These are phyloP conservation scores for Eucalyptus globulus DNA, from an alignment of 345 rosid genomes.

Conservation along the genomic window DNA sequence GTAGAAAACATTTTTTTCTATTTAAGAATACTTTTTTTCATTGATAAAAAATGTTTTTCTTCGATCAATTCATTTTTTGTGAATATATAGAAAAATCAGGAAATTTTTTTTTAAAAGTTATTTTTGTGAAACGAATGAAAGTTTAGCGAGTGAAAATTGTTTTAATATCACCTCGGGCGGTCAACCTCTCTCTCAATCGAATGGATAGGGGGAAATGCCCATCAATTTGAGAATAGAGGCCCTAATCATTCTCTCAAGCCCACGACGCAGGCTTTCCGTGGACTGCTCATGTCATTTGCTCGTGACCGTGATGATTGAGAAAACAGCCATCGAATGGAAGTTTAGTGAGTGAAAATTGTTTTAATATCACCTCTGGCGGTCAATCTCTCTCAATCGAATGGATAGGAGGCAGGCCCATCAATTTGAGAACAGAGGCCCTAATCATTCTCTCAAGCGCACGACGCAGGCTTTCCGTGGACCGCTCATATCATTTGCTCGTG, in stretches of 20 bases:
- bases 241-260: not conserved
- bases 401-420: not conserved
- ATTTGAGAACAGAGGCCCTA: not conserved
- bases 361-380: not conserved
- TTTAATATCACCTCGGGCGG: not conserved
- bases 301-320: too few relatives aligned
- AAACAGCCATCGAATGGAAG: not conserved
- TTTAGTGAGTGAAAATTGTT: not conserved
- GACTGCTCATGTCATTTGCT: not conserved
- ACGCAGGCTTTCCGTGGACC: not conserved
- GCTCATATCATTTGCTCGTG: not conserved
- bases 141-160: not conserved
- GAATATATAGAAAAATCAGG: rapidly evolving
- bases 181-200: not conserved
- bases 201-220: not conserved
- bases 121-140: too few relatives aligned
- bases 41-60: too few relatives aligned
- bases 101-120: rapidly evolving
- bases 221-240: not conserved
- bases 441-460: not conserved
- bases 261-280: not conserved
- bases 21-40: too few relatives aligned
- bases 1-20: too few relatives aligned
- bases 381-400: not conserved
- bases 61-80: rapidly evolving